Evolutionary conservation across 352 stramenopile genomes (phyloP).

Genomic region (Globisporangium polare): DNA sequence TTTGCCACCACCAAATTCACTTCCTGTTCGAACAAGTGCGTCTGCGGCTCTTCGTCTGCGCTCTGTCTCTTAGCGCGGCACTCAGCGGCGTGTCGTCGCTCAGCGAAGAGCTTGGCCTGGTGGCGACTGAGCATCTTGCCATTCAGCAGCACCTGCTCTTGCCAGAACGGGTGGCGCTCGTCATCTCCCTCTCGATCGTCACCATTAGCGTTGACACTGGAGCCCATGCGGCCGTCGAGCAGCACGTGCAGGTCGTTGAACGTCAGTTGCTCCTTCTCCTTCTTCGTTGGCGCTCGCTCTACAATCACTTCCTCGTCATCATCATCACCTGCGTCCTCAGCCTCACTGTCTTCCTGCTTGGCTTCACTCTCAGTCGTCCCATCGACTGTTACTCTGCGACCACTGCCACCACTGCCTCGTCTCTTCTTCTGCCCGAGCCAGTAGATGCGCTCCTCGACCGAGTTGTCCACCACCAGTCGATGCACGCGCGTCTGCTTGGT

Average conservation of each 20-base stretch:
- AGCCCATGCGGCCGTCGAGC: slow-evolving; percentile 23
- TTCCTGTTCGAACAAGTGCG: slow-evolving; percentile 25
- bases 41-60: slow-evolving; percentile 6
- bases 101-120: slow-evolving; percentile 29
- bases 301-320: slow-evolving; percentile 14
- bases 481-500: slow-evolving; percentile 78
- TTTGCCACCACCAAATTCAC: slow-evolving; percentile 16
- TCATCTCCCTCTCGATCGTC: background rate
- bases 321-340: slow-evolving; percentile 6
- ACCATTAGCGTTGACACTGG: background rate
- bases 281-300: slow-evolving; percentile 35
- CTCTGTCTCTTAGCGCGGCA: slow-evolving; percentile 15
- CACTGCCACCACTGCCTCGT: background rate
- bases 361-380: background rate
- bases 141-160: slow-evolving; percentile 37
- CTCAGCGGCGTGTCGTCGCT: slow-evolving; percentile 35
- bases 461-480: slow-evolving; percentile 86
- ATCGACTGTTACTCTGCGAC: background rate
- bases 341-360: slow-evolving; percentile 9
- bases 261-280: slow-evolving; percentile 55
- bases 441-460: slow-evolving; percentile 88
- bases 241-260: slow-evolving; percentile 46
- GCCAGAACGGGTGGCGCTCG: slow-evolving; percentile 35
- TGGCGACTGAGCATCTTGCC: slow-evolving; percentile 24
- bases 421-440: slow-evolving; percentile 35